Evolutionary conservation across 306 rosid genomes (phyloP), one percentile per base, ranked within the genome.

Genomic region (Vigna reflexopilosa): DNA sequence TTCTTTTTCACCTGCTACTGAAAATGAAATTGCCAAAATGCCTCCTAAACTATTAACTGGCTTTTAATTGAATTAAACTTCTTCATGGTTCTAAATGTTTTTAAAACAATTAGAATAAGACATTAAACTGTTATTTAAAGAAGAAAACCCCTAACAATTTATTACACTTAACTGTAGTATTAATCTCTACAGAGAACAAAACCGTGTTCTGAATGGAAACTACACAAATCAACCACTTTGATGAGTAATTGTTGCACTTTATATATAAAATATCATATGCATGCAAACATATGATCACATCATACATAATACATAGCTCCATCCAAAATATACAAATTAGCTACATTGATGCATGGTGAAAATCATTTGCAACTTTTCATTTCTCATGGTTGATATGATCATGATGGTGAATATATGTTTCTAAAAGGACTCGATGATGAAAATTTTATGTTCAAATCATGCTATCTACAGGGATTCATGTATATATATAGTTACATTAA

Each of bases 401-500:
- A n/a, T 26, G 47, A 16, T 34, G 19, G 11, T 54, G 47, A 42
- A 42, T 9, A 80, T 9, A 72, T 13, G n/a, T 52, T 62, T 24
- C 30, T 6, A 47, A 50, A 51, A 44, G 17, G 67, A 54, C 10
- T 54, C 28, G 8, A 54, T 19, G 59, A 54, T 54, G 28, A 79
- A 67, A 20, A 1, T 62, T 44, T 19, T 57, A 55, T 66, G 7
- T 13, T 15, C 1, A 34, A 34, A 34, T 67, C 28, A 20, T 54
- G 69, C 7, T 64, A 77, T 77, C 75, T 77, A 72, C 82, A 82
- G 1, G 55, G 64, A 70, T 71, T 51, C 47, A 47, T 34, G 47
- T 9, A 8, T 47, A 3, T 15, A 3, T 36, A 3, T 36, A 36
- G 57, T 20, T 73, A 51, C 69, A 72, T 50, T 30, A 73, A 67